Percentiles rank a stretch among this genome's conserved stretches.
phyloP scores from a whole-genome alignment of 495 filamentous ascomycete genomes.

The Lasiosphaeria hispida region DNA sequence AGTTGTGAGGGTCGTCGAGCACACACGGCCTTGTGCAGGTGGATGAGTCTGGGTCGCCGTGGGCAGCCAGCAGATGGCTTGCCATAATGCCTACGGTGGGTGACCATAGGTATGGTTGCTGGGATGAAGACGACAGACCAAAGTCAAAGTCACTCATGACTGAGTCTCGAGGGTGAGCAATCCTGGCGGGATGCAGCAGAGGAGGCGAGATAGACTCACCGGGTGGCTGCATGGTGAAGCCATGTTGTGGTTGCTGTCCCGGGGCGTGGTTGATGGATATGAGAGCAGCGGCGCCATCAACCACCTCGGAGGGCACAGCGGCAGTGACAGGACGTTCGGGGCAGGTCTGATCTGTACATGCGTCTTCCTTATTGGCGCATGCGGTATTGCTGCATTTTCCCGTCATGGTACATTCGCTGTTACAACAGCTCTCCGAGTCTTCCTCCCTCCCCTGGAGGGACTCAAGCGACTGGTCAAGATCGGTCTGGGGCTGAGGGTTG shows the following conservation, averaged over 20 bases:
- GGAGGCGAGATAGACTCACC: conserved; percentile 5
- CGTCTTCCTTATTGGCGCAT: conserved; percentile 33
- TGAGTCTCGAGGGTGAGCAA: conserved; percentile 10
- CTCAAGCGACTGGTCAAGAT: conserved; percentile 13
- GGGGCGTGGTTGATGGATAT: conserved; percentile 34
- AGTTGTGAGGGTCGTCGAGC: conserved; percentile 30
- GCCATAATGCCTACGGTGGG: conserved; percentile 25
- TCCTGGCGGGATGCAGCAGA: neutral
- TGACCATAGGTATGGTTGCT: conserved; percentile 14
- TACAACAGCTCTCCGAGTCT: conserved; percentile 33
- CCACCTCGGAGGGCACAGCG: conserved; percentile 22
- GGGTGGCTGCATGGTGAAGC: conserved; percentile 15
- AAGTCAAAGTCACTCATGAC: conserved; percentile 19
- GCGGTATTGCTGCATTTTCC: conserved; percentile 33
- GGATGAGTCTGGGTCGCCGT: conserved; percentile 20
- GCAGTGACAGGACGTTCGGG: conserved; percentile 19
- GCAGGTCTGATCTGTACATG: conserved; percentile 36
- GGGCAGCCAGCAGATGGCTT: conserved; percentile 28
- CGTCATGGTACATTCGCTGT: conserved; percentile 40
- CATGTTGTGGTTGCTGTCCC: conserved; percentile 12
- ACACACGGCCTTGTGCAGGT: conserved; percentile 28
- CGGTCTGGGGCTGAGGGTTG: conserved; percentile 2
- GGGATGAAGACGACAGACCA: conserved; percentile 14
- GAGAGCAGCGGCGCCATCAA: conserved; percentile 33
- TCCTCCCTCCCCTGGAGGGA: conserved; percentile 26